phyloP scores from a whole-genome alignment of 441 rosid species.

The Viola pubescens region DNA sequence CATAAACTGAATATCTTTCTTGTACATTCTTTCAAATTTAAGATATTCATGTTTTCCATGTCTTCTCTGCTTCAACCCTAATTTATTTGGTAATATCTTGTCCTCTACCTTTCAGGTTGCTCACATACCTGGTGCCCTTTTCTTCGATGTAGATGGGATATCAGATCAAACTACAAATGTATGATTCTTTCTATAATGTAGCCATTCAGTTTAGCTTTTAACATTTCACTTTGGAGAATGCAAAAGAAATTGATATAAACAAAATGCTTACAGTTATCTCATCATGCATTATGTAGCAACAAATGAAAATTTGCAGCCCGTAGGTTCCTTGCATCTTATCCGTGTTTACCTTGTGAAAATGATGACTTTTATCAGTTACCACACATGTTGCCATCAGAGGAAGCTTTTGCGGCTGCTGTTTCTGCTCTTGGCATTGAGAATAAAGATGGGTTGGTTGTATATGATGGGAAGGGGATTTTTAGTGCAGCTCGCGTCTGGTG shows the following conservation, averaged over 20 bases:
- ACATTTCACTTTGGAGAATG: not conserved
- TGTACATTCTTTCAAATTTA: no score
- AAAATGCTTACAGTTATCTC: not conserved
- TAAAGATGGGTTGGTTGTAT: slow-evolving; percentile 79
- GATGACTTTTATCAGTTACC: slow-evolving; percentile 53
- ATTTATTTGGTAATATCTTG: slow-evolving; percentile 9
- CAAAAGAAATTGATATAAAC: not conserved
- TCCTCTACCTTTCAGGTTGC: slow-evolving; percentile 53
- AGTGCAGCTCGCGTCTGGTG: slow-evolving; percentile 99
- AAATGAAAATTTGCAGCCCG: not conserved
- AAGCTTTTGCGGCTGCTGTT: slow-evolving; percentile 89
- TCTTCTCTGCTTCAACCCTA: not conserved
- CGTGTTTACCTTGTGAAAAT: not conserved
- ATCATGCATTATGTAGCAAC: not conserved
- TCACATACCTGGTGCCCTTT: slow-evolving; percentile 89
- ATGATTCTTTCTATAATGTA: slow-evolving; percentile 15
- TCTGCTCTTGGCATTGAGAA: slow-evolving; percentile 91
- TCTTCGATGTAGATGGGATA: slow-evolving; percentile 88
- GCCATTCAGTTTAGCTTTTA: not conserved
- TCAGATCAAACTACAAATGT: slow-evolving; percentile 62
- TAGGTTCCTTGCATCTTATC: slow-evolving; percentile 6
- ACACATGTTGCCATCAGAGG: slow-evolving; percentile 93
- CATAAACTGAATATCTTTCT: not conserved
- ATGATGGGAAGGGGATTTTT: slow-evolving; percentile 93
- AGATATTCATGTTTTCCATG: not conserved